A percentile compares a stretch with the other conserved stretches of the same genome.
phyloP scores from a whole-genome alignment of 2,329 filamentous ascomycete species.

The Albophoma yamanashiensis region DNA sequence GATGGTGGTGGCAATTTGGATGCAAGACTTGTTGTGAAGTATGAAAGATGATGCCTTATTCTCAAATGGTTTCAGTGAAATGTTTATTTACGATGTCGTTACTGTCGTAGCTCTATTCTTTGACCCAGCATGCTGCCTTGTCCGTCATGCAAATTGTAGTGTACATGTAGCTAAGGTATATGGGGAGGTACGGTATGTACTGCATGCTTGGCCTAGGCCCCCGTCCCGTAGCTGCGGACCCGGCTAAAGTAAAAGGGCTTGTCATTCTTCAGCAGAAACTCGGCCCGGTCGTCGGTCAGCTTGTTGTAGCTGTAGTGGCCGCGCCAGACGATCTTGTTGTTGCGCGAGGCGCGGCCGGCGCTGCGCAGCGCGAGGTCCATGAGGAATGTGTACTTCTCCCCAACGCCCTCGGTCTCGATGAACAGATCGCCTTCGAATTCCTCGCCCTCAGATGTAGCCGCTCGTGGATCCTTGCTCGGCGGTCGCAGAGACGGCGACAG shows the following conservation, averaged over 20 bases:
- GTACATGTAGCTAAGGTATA: neutral
- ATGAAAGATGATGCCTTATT: neutral
- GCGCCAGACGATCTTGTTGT: constrained; percentile 83
- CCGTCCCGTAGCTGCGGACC: constrained; percentile 49
- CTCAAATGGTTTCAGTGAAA: neutral
- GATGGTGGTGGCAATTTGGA: neutral
- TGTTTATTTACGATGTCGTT: neutral
- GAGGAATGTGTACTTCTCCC: constrained; percentile 69
- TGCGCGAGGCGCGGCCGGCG: constrained; percentile 53
- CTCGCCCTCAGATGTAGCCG: neutral
- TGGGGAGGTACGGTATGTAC: neutral
- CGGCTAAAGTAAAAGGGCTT: constrained; percentile 59
- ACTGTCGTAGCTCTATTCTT: neutral
- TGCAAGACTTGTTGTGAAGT: neutral
- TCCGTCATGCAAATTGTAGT: neutral
- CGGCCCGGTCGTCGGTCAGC: constrained; percentile 81
- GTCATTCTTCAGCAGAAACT: constrained; percentile 58
- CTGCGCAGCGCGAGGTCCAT: constrained; percentile 66
- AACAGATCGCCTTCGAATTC: constrained; percentile 55
- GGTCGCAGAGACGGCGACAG: constrained; percentile 17
- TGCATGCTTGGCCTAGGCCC: constrained; percentile 18
- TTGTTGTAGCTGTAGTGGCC: constrained; percentile 87
- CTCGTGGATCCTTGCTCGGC: neutral
- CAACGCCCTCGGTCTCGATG: constrained; percentile 78
- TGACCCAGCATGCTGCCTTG: neutral